Percentiles rank a stretch among this genome's conserved stretches.
Conservation (phyloP, 306 rosid genomes). For the Comarum palustre region DNA sequence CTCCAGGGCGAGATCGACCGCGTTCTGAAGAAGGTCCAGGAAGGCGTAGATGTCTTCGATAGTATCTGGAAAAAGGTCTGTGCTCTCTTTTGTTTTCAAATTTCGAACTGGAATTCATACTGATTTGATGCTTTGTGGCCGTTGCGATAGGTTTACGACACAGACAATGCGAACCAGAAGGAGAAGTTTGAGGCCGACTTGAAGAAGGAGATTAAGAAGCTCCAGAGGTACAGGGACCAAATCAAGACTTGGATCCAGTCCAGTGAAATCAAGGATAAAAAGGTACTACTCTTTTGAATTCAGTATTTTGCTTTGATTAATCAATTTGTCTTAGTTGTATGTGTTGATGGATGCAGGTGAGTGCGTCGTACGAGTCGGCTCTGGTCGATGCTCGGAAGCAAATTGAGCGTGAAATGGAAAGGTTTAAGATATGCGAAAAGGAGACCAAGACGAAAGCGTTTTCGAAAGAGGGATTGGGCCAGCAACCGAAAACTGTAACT, state of each 20-base stretch:
- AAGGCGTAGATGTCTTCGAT: slow-evolving; percentile 95
- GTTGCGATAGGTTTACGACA: slow-evolving; percentile 69
- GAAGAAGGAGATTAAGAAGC: slow-evolving; percentile 97
- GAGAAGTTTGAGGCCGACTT: slow-evolving; percentile 98
- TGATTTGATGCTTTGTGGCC: not conserved
- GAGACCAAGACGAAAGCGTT: slow-evolving; percentile 97
- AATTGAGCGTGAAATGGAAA: slow-evolving; percentile 95
- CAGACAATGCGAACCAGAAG: slow-evolving; percentile 97
- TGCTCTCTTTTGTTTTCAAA: not conserved
- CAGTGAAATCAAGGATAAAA: slow-evolving; percentile 94
- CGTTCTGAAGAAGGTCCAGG: slow-evolving; percentile 95
- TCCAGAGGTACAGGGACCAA: slow-evolving; percentile 91
- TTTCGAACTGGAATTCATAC: not conserved
- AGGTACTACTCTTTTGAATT: slow-evolving; percentile 43
- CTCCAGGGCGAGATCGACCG: slow-evolving; percentile 99
- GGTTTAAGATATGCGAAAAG: slow-evolving; percentile 88
- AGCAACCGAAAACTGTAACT: slow-evolving; percentile 94
- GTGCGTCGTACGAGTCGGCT: slow-evolving; percentile 98
- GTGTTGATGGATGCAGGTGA: slow-evolving; percentile 45
- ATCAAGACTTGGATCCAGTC: slow-evolving; percentile 99
- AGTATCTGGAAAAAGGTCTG: slow-evolving; percentile 94
- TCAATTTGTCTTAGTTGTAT: too few species aligned
- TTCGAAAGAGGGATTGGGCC: slow-evolving; percentile 96
- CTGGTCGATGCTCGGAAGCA: slow-evolving; percentile 93
- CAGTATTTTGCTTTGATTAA: not conserved